Percentiles rank a stretch among this genome's conserved stretches.
Conservation (phyloP, 805 yeast species). For the Starmerella ratchasimensis region DNA sequence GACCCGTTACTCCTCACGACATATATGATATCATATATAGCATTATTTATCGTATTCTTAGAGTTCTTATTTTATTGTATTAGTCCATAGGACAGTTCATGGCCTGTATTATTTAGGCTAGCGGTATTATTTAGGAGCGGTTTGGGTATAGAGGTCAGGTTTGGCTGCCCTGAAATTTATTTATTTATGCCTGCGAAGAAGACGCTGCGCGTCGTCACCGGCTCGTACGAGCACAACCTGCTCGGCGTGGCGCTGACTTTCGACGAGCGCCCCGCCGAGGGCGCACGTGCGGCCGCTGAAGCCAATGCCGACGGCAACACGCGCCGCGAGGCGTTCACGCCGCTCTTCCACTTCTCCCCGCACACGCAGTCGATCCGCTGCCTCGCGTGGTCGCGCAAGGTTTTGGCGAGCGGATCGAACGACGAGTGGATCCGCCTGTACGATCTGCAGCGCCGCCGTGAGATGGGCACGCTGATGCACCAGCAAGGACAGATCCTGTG, state of each 20-base stretch:
- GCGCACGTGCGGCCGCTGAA: too few species aligned
- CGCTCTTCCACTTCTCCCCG: conserved; percentile 91
- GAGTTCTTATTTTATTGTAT: too few species aligned
- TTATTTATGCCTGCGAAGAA: too few species aligned
- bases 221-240: conserved; percentile 89
- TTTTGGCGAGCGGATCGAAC: conserved; percentile 83
- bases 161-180: too few species aligned
- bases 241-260: conserved; percentile 69
- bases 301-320: too few species aligned
- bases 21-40: too few species aligned
- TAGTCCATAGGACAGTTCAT: too few species aligned
- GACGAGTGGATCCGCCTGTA: conserved; percentile 92
- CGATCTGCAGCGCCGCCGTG: conserved; percentile 86
- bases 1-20: too few species aligned
- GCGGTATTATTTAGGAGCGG: too few species aligned
- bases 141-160: too few species aligned
- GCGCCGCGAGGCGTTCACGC: conserved; percentile 67
- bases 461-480: conserved; percentile 75
- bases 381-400: conserved; percentile 68
- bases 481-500: conserved; percentile 82
- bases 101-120: too few species aligned
- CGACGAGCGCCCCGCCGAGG: conserved; percentile 26
- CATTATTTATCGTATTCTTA: too few species aligned
- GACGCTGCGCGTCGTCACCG: conserved; percentile 67
- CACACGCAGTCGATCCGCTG: conserved; percentile 80